Base-by-base conservation (phyloP, 2,329 filamentous ascomycete genomes). In the Colletotrichum salicis region DNA sequence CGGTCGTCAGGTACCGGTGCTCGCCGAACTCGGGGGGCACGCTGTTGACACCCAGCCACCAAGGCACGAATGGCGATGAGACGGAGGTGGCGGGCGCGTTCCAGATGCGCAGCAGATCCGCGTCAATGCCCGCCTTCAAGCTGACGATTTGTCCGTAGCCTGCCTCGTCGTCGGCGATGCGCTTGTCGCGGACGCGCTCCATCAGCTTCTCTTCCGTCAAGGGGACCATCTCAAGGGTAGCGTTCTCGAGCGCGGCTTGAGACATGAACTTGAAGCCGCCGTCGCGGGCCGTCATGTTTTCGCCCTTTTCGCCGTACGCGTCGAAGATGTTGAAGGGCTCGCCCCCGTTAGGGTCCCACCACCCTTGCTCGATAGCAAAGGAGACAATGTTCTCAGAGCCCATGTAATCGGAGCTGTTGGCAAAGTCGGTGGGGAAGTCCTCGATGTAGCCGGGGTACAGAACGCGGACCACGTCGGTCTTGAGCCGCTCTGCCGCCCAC, bases 121-220 rank as follows among this genome's bases (percentile, higher is more conserved):
- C 24, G 64, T 76, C 73, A 24, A 67, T 52, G 48, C 72, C 74
- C 8, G 33, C 73, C 55, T 71, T 72, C 5, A 78, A 72, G 35
- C 74, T 75, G 29, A 78, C 76, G 22, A 78, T 74, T 63, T 78
- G 77, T 1, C 77, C 77, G 71, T 78, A 78, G 19, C 77, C 77
- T 13, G 77, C 76, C 67, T 78, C 71, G 64, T 78, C 77, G 55
- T 78, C 77, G 22, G 76, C 65, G 61, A 78, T 73, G 64, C 77
- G 76, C 33, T 59, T 74, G 61, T 78, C 77, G 51, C 77, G 77
- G 15, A 78, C 77, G 31, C 76, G 74, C 69, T 82, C 80, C 74
- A 85, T 84, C 3, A 88, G 78, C 70, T 87, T 85, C 22, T 78
- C 77, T 70, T 88, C 86, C 0, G 85, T 86, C n/a, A 88, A 77